These are phyloP conservation scores for Gaeumannomyces tritici DNA, from an alignment of 2,329 filamentous ascomycete species.

Conservation along the genomic window DNA sequence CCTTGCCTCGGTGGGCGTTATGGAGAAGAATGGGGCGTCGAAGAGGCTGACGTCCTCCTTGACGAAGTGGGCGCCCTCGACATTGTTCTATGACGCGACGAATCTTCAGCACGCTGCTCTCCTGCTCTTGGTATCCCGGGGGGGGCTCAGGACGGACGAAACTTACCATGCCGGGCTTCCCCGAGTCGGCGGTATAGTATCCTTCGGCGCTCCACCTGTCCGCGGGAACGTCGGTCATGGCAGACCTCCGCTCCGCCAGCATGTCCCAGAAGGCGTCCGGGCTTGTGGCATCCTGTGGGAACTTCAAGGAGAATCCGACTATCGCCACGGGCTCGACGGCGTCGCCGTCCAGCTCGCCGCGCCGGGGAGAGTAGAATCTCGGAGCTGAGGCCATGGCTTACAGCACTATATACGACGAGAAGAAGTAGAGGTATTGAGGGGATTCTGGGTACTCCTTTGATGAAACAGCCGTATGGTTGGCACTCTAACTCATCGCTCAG, in stretches of 20 bases:
- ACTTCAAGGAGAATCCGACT: conserved; percentile 25
- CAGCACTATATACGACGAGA: neutral
- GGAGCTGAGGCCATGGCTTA: neutral
- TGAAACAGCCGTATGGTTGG: neutral
- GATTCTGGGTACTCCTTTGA: neutral
- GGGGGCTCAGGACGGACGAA: neutral
- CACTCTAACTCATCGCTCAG: neutral
- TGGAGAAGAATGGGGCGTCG: conserved; percentile 24
- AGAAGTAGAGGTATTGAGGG: neutral
- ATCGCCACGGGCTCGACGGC: conserved; percentile 19
- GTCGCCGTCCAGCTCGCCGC: neutral
- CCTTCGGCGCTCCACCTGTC: conserved; percentile 8
- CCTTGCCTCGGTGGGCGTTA: conserved; percentile 19
- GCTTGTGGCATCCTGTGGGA: conserved; percentile 22
- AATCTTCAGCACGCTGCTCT: no score
- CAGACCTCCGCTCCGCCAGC: neutral
- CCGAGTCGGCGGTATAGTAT: neutral
- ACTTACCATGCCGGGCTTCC: conserved; percentile 1
- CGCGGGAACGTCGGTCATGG: conserved; percentile 5
- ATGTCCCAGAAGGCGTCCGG: conserved; percentile 22
- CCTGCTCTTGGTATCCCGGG: neutral
- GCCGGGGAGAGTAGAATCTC: neutral
- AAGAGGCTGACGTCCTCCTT: conserved; percentile 21
- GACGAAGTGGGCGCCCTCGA: conserved; percentile 18
- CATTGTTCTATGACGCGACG: neutral